Evolutionary conservation across 805 yeast species (phyloP).

Genomic region (Tetrapisispora nanseiensis): DNA sequence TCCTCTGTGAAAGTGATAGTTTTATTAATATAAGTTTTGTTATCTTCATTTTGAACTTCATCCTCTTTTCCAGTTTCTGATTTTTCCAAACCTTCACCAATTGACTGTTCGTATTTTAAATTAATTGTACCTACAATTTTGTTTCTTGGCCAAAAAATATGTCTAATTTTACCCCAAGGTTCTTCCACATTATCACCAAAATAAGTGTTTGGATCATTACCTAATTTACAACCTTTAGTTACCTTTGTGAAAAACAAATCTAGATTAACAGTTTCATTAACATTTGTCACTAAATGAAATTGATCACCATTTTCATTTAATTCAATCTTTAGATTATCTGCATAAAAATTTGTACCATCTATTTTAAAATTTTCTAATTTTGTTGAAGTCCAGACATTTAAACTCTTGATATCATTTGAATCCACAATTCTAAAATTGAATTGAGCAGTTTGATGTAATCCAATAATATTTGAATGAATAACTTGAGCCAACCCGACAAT

Average conservation of each 20-base stretch:
- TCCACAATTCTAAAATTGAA: slow-evolving; percentile 77
- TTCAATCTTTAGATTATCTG: slow-evolving; percentile 59
- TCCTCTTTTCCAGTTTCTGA: slow-evolving; percentile 2
- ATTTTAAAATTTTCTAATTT: slow-evolving; percentile 68
- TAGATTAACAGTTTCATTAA: slow-evolving; percentile 57
- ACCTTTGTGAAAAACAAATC: slow-evolving; percentile 53
- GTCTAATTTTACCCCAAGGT: slow-evolving; percentile 98
- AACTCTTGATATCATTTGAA: slow-evolving; percentile 17
- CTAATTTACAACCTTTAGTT: slow-evolving; percentile 81
- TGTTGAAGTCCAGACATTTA: slow-evolving; percentile 78
- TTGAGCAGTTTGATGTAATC: slow-evolving; percentile 83
- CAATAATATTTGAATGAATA: slow-evolving; percentile 86
- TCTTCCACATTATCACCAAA: slow-evolving; percentile 76
- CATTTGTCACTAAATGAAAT: slow-evolving; percentile 53
- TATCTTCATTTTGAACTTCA: slow-evolving; percentile 6
- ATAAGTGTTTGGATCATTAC: slow-evolving; percentile 72
- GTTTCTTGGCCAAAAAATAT: slow-evolving; percentile 92
- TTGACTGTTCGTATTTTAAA: slow-evolving; percentile 27
- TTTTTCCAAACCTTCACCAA: no score
- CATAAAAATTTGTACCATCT: slow-evolving; percentile 70
- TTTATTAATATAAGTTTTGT: slow-evolving; percentile 15
- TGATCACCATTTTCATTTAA: slow-evolving; percentile 43
- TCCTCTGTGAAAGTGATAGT: slow-evolving; percentile 18
- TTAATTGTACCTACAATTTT: slow-evolving; percentile 54
- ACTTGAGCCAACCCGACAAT: slow-evolving; percentile 85